These are phyloP conservation scores for Bryum argenteum DNA, from an alignment of 225 moss, liverwort and hornwort genomes.

Conservation along the genomic window DNA sequence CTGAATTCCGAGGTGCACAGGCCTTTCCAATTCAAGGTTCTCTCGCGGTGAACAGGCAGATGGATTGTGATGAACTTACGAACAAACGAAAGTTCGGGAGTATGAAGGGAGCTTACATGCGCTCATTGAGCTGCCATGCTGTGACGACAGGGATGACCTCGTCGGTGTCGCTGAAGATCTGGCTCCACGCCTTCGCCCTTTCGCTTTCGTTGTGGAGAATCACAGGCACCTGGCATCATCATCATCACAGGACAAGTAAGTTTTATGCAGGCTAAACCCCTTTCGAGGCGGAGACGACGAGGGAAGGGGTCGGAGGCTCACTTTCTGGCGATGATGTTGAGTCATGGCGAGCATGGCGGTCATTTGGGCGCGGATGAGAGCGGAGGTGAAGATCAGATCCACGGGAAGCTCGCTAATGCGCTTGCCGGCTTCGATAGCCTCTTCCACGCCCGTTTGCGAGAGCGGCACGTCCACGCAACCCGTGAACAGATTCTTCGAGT, in stretches of 20 bases:
- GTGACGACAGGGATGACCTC: conserved; percentile 82
- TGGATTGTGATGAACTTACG: too few species aligned
- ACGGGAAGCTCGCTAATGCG: conserved; percentile 87
- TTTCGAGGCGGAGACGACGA: neutral
- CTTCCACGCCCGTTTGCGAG: conserved; percentile 79
- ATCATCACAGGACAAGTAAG: neutral
- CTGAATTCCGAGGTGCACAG: neutral
- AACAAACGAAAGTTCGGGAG: neutral
- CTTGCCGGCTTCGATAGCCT: conserved; percentile 88
- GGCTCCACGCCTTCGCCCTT: conserved; percentile 84
- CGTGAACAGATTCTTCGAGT: conserved; percentile 92
- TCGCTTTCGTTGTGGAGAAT: conserved; percentile 90
- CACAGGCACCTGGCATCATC: conserved; percentile 63
- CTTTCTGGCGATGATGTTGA: conserved; percentile 88
- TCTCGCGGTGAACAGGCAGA: neutral
- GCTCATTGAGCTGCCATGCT: conserved; percentile 95
- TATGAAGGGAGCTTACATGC: conserved; percentile 58
- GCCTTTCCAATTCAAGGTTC: neutral
- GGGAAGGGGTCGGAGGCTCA: conserved; percentile 14
- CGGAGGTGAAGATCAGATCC: conserved; percentile 92
- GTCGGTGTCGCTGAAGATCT: conserved; percentile 73
- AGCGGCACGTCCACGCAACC: conserved; percentile 95
- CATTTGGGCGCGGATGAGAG: conserved; percentile 94
- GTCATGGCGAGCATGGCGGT: conserved; percentile 99
- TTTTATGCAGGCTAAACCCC: neutral